Evolutionary conservation across 805 yeast genomes (phyloP).

Genomic region (Spathaspora girioi): DNA sequence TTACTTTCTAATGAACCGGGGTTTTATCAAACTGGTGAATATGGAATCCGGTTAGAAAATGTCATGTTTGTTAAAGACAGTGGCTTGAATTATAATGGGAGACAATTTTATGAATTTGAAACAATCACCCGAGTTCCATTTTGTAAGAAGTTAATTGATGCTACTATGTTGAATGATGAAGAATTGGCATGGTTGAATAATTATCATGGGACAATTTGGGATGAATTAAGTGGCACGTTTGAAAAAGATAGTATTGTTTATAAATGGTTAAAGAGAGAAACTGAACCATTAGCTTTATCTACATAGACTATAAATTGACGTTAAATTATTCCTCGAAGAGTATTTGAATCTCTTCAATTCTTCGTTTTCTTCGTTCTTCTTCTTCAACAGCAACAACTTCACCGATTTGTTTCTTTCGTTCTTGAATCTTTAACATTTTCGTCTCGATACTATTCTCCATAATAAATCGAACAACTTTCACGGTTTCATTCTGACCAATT

Average conservation of each 20-base stretch:
- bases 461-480: constrained; percentile 75
- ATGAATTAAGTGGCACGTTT: constrained; percentile 40
- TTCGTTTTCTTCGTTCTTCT: constrained; percentile 64
- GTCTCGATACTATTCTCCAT: constrained; percentile 82
- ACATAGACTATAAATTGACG: too few relatives aligned
- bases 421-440: constrained; percentile 84
- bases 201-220: constrained; percentile 60
- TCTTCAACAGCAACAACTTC: constrained; percentile 74
- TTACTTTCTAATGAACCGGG: constrained; percentile 63
- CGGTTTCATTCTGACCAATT: constrained; percentile 76
- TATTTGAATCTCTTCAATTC: constrained; percentile 70
- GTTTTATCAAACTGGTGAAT: constrained; percentile 54
- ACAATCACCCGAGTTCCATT: constrained; percentile 82
- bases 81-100: constrained; percentile 47
- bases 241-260: constrained; percentile 34
- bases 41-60: constrained; percentile 55
- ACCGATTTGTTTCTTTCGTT: constrained; percentile 75
- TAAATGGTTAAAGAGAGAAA: constrained; percentile 51
- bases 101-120: constrained; percentile 64
- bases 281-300: constrained; percentile 19
- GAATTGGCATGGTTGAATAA: constrained; percentile 69
- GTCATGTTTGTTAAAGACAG: constrained; percentile 46
- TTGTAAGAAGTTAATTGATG: constrained; percentile 71
- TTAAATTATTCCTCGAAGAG: constrained; percentile 52
- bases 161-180: constrained; percentile 46